These are phyloP conservation scores for Suillus discolor DNA, from an alignment of 768 basidiomycete genomes.

Conservation along the genomic window DNA sequence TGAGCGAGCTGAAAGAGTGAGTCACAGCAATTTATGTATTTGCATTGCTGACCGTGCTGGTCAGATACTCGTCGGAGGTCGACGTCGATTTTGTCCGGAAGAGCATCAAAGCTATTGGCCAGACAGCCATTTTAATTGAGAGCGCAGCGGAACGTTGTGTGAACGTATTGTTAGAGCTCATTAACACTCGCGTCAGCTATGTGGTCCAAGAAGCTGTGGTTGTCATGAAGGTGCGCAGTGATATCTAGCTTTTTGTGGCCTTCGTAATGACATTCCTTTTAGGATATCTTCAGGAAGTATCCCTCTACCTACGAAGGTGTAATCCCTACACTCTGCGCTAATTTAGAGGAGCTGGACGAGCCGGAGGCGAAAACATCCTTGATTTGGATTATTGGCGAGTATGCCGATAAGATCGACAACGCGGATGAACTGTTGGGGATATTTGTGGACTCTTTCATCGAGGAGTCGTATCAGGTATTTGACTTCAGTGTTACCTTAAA, in stretches of 20 bases:
- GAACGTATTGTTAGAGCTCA: slow-evolving; percentile 90
- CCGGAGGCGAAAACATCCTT: slow-evolving; percentile 97
- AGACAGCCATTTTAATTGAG: slow-evolving; percentile 95
- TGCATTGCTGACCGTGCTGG: slow-evolving; percentile 8
- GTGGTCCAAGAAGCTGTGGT: slow-evolving; percentile 98
- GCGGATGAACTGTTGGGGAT: slow-evolving; percentile 89
- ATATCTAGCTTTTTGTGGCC: background rate
- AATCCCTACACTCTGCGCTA: slow-evolving; percentile 92
- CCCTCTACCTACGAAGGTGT: slow-evolving; percentile 96
- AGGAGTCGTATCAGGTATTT: slow-evolving; percentile 87
- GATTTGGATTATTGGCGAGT: slow-evolving; percentile 99
- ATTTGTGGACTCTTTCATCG: slow-evolving; percentile 91
- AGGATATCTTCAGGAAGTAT: slow-evolving; percentile 99
- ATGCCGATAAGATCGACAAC: slow-evolving; percentile 96
- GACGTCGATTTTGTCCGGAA: slow-evolving; percentile 98
- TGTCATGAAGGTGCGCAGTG: slow-evolving; percentile 85
- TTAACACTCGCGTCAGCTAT: slow-evolving; percentile 91
- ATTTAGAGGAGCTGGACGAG: slow-evolving; percentile 95
- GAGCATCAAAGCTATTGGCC: slow-evolving; percentile 94
- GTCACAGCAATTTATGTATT: slow-evolving; percentile 26
- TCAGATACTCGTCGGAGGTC: slow-evolving; percentile 93
- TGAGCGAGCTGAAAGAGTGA: slow-evolving; percentile 96
- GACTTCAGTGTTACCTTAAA: background rate
- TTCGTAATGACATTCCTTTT: slow-evolving; percentile 8
- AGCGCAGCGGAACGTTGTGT: slow-evolving; percentile 92